These are phyloP conservation scores for Sarcocystis neurona DNA, from an alignment of 169 alveolate genomes.

Conservation along the genomic window DNA sequence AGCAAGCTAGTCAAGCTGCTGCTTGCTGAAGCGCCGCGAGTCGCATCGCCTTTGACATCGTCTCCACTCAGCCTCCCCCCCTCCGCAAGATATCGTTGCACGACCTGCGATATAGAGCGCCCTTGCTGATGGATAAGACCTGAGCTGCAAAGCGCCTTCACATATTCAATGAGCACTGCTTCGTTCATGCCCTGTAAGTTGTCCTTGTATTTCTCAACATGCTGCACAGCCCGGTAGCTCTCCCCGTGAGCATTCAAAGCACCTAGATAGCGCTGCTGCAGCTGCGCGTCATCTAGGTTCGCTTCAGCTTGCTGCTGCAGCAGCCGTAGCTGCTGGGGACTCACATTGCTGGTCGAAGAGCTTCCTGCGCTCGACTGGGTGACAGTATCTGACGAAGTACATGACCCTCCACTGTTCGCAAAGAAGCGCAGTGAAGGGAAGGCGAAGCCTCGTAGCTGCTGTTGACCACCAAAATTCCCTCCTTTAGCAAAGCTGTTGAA, in stretches of 20 bases:
- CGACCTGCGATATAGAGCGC: background rate
- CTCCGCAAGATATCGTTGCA: background rate
- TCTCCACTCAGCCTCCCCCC: background rate
- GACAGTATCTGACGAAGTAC: no score
- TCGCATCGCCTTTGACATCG: background rate
- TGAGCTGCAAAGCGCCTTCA: background rate
- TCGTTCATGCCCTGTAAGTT: background rate
- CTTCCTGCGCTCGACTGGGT: no score
- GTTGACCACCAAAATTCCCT: no score
- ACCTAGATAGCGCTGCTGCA: background rate
- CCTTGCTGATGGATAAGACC: background rate
- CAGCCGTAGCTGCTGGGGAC: background rate
- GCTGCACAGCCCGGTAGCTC: background rate
- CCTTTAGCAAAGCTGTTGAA: no score
- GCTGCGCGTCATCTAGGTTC: background rate
- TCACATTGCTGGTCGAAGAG: background rate
- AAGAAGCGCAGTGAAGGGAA: no score
- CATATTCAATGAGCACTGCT: background rate
- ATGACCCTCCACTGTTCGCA: no score
- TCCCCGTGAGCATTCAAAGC: slow-evolving; percentile 2
- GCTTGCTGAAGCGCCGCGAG: background rate
- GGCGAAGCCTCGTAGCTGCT: no score
- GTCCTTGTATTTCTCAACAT: slow-evolving; percentile 14
- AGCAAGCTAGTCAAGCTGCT: background rate
- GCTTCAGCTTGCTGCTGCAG: background rate